Percentiles rank a stretch among this genome's conserved stretches.
These are phyloP conservation scores for Colletotrichum tabaci DNA, from an alignment of 2,329 filamentous ascomycete species.

Conservation along the genomic window DNA sequence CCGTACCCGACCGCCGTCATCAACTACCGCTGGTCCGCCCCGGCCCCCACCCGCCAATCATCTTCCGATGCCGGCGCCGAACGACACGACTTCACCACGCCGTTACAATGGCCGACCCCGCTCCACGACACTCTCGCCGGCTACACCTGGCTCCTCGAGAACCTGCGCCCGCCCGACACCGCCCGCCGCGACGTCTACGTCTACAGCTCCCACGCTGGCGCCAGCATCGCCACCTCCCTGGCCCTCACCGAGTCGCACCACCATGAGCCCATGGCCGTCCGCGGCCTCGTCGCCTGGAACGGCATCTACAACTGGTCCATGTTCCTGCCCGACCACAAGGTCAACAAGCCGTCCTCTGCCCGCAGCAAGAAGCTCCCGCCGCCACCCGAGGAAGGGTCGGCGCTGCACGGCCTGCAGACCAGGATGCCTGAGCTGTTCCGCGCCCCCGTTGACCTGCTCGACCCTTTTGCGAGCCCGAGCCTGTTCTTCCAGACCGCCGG, in stretches of 20 bases:
- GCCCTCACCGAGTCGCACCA: constrained; percentile 69
- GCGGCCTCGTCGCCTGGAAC: constrained; percentile 70
- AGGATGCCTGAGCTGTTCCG: constrained; percentile 62
- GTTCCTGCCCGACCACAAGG: constrained; percentile 68
- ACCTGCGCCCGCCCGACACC: constrained; percentile 56
- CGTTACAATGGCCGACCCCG: constrained; percentile 67
- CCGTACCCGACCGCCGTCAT: constrained; percentile 66
- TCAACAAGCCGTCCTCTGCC: constrained; percentile 51
- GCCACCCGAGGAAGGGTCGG: constrained; percentile 50
- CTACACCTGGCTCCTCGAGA: constrained; percentile 66
- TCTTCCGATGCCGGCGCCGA: constrained; percentile 31
- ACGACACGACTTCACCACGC: constrained; percentile 42
- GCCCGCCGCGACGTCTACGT: constrained; percentile 62
- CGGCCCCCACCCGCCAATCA: constrained; percentile 30
- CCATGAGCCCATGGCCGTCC: constrained; percentile 61
- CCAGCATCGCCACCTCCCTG: constrained; percentile 69
- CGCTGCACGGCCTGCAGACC: constrained; percentile 55
- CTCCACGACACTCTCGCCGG: constrained; percentile 70
- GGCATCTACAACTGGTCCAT: constrained; percentile 77
- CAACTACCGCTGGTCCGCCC: constrained; percentile 71
- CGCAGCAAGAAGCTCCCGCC: constrained; percentile 38
- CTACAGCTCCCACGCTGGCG: constrained; percentile 72
- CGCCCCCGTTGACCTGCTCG: constrained; percentile 66
- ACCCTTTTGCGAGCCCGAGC: constrained; percentile 71
- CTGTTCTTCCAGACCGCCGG: constrained; percentile 72